phyloP scores from a whole-genome alignment of 331 rosid species.

The Pyrus hybrid region DNA sequence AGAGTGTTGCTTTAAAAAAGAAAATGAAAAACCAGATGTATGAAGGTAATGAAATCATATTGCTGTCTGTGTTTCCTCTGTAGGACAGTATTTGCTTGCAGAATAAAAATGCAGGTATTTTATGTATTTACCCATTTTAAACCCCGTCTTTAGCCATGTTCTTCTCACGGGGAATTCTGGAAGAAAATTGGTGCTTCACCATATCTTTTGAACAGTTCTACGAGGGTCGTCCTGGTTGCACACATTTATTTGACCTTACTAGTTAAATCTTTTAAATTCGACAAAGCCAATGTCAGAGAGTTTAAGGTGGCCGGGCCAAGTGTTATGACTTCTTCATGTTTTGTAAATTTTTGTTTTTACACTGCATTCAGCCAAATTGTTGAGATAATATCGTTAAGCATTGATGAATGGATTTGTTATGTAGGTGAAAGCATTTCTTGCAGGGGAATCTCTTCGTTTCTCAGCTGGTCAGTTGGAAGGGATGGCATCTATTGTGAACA shows the following conservation, averaged over 20 bases:
- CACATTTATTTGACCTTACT: background rate
- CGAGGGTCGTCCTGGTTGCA: background rate
- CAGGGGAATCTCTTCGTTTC: conserved; percentile 75
- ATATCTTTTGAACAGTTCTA: too few species aligned
- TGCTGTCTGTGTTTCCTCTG: background rate
- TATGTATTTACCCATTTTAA: background rate
- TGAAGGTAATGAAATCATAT: background rate
- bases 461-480: conserved; percentile 79
- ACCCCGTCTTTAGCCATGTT: background rate
- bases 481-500: conserved; percentile 56
- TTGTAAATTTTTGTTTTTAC: too few species aligned
- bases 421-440: conserved; percentile 76
- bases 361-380: background rate
- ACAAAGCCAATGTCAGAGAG: background rate
- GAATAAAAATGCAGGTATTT: background rate
- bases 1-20: too few species aligned
- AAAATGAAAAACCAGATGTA: background rate
- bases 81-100: background rate
- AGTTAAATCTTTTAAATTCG: background rate
- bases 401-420: background rate
- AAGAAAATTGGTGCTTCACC: too few species aligned
- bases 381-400: background rate
- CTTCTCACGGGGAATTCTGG: background rate
- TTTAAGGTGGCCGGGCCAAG: background rate
- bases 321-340: background rate